A percentile compares a stretch with the other conserved stretches of the same genome.
phyloP scores from a whole-genome alignment of 1,284 basidiomycete species.

The Cutaneotrichosporon dermatis region DNA sequence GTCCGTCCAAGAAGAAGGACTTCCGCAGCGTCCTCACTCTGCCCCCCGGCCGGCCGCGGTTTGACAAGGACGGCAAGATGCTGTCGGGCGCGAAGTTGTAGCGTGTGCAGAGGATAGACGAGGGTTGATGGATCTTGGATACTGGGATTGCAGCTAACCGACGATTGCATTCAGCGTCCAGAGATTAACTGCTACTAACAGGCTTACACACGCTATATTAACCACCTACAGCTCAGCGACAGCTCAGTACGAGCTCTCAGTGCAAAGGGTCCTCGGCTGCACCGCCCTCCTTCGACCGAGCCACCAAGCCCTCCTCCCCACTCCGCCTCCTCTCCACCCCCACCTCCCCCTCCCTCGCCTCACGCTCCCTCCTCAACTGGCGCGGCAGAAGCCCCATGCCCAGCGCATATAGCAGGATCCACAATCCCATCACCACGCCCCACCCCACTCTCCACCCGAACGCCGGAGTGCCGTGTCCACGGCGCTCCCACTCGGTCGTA shows the following conservation, averaged over 20 bases:
- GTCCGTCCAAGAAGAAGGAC: background rate
- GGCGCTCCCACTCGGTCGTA: slow-evolving; percentile 1
- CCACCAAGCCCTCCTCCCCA: no score
- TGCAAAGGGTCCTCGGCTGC: no score
- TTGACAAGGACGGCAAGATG: background rate
- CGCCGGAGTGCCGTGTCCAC: background rate
- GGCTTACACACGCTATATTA: no score
- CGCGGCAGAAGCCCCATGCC: background rate
- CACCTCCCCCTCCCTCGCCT: no score
- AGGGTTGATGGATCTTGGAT: background rate
- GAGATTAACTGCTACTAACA: no score
- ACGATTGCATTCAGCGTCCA: no score
- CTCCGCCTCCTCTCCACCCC: no score
- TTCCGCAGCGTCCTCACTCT: background rate
- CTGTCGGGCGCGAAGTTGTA: background rate
- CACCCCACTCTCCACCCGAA: background rate
- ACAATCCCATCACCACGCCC: slow-evolving; percentile 20
- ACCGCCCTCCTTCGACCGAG: no score
- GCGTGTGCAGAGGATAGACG: background rate
- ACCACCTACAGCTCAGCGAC: no score
- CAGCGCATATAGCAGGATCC: background rate
- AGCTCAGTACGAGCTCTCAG: no score
- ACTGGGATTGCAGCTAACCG: no score
- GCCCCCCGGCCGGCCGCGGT: background rate
- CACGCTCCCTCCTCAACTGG: background rate